Evolutionary conservation across 2,329 filamentous ascomycete genomes (phyloP), one percentile per base, ranked within the genome.

Genomic region (Aspergillus novofumigatus): DNA sequence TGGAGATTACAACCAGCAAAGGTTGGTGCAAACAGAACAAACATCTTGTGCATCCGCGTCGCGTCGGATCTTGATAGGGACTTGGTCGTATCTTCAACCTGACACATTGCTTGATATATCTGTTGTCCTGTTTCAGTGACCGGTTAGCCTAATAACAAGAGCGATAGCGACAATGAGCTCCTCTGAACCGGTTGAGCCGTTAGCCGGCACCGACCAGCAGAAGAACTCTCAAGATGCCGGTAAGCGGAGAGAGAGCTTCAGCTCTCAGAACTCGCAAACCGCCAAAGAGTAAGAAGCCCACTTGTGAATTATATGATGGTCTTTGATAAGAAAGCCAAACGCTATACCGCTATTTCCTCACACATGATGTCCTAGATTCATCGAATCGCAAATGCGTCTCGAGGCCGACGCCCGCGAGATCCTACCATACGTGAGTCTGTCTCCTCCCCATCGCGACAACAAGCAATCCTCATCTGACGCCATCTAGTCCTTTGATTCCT

Each of bases 321-420:
- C 49, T 29, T 7, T 53, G 17, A 26, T 38, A 38, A 35, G 32
- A 17, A 17, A 38, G 14, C 5, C 32, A 11, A 38, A 6, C 11
- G 7, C 14, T 38, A 3, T 38, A 4, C 14, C 14, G 32, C 32
- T 7, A 5, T 38, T 2, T 17, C 2, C 32, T 55, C 26, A 54
- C 59, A 7, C 59, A 20, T 10, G 4, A 45, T 51, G 26, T 4
- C 25, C 42, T 55, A 93, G 90, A 28, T 97, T 95, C 72, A 91
- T 99, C 64, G 86, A 91, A 66, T 87, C 86, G 55, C 94, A 99
- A 72, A 87, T 97, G 69, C 86, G 88, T 64, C 87, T 99, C 53
- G 94, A 99, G 77, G 91, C 90, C 21, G 94, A 99, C 77, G 94
- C 94, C 49, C 91, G 92, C 66, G 93, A 99, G 80, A 90, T 90